Base-by-base conservation (phyloP, 208 protist genomes). In the Leishmania amazonensis region DNA sequence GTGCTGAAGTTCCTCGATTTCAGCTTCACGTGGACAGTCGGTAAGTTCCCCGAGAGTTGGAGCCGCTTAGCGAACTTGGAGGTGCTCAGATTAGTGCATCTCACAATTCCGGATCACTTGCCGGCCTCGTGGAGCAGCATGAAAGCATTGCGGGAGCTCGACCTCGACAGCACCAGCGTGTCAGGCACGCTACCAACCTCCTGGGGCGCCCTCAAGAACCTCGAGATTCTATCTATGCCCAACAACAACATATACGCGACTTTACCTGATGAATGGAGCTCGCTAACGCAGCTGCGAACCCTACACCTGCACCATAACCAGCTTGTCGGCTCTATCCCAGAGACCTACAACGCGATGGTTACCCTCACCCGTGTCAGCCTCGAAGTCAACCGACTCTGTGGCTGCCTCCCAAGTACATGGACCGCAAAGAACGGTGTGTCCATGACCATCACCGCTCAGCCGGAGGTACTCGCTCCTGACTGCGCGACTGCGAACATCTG, bases 1-100 rank as follows among this genome's bases (percentile, higher is more conserved):
- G 67, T 38, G 40, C 21, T 72, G 67, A 42, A 38, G 67, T 72
- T 49, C 67, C 40, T 72, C 40, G 40, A 72, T 49, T n/a, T 72
- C 35, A 72, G 67, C 35, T 72, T 51, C 5, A 72, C 67, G 31
- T 49, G 35, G 67, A 51, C 17, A 6, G 19, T 8, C 35, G 67
- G 67, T 28, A 9, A n/a, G 67, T 72, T 72, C 40, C 67, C 67
- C 19, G 19, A 11, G 0, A 72, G 13, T 9, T 72, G 67, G 67
- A 49, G 67, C 40, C 9, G 40, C 35, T 51, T 72, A 28, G 40
- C 11, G 40, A 47, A 72, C 2, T 15, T 72, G 17, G 67, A 72
- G 40, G 67, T 72, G 40, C 67, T 72, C 67, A 51, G 47, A 47
- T 13, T 72, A 42, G 40, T 51, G 40, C 67, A 49, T 15, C 67